A percentile compares a stretch with the other conserved stretches of the same genome.
These are phyloP conservation scores for Escovopsis sp. DNA, from an alignment of 2,329 filamentous ascomycete genomes.

Conservation along the genomic window DNA sequence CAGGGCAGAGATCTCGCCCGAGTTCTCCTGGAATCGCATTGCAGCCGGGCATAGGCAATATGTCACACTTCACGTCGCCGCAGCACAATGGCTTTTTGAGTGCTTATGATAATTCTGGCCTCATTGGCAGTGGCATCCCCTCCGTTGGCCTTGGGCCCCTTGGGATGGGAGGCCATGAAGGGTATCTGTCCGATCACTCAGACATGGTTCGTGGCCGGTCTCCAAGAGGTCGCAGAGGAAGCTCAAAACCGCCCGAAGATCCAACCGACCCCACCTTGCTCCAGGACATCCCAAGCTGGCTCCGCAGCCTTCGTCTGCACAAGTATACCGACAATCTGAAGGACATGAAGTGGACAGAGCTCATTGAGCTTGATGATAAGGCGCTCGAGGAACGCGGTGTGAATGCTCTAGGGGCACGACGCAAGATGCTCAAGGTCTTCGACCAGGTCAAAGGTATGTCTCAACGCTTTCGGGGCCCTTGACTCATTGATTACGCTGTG, in stretches of 20 bases:
- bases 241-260: slow-evolving; percentile 94
- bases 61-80: slow-evolving; percentile 67
- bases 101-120: slow-evolving; percentile 69
- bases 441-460: slow-evolving; percentile 72
- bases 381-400: slow-evolving; percentile 86
- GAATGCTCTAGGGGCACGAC: slow-evolving; percentile 81
- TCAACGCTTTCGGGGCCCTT: too few relatives aligned
- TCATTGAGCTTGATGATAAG: slow-evolving; percentile 84
- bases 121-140: slow-evolving; percentile 56
- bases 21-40: slow-evolving; percentile 79
- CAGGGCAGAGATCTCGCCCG: slow-evolving; percentile 66
- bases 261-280: slow-evolving; percentile 81
- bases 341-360: slow-evolving; percentile 89
- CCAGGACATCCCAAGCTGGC: slow-evolving; percentile 91
- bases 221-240: slow-evolving; percentile 80
- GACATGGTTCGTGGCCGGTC: slow-evolving; percentile 84
- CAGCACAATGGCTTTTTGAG: slow-evolving; percentile 91
- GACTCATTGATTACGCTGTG: too few relatives aligned
- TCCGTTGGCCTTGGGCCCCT: slow-evolving; percentile 59
- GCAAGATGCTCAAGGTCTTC: slow-evolving; percentile 99
- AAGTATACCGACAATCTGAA: slow-evolving; percentile 99
- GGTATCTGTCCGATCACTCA: slow-evolving; percentile 86
- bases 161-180: slow-evolving; percentile 56
- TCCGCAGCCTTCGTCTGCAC: slow-evolving; percentile 85
- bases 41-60: slow-evolving; percentile 47